Evolutionary conservation across 2,329 filamentous ascomycete genomes (phyloP).

Genomic region (Penicillium sp.): DNA sequence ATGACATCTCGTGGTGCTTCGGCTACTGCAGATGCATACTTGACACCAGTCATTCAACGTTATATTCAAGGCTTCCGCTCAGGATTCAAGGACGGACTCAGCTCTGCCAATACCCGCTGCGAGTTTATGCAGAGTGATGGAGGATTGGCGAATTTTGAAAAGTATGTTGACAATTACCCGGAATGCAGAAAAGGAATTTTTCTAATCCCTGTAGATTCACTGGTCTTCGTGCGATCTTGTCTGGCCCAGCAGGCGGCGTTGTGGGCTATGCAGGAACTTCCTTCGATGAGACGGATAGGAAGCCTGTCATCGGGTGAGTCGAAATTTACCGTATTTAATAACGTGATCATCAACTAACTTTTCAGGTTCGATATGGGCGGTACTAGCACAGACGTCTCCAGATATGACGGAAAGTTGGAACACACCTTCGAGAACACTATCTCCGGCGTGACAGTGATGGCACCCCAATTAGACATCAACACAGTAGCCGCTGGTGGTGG

Average conservation of each 20-base stretch:
- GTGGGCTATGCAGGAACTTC: slow-evolving; percentile 87
- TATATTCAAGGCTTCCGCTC: slow-evolving; percentile 73
- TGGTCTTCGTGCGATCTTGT: slow-evolving; percentile 72
- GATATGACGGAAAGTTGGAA: slow-evolving; percentile 84
- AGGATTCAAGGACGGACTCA: slow-evolving; percentile 71
- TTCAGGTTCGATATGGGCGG: slow-evolving; percentile 83
- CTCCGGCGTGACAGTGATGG: slow-evolving; percentile 90
- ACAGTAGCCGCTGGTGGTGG: slow-evolving; percentile 85
- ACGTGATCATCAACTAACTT: background rate
- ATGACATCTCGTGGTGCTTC: slow-evolving; percentile 69
- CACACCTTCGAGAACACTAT: slow-evolving; percentile 94
- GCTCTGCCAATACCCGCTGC: background rate
- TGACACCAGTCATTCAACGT: slow-evolving; percentile 70
- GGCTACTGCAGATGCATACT: slow-evolving; percentile 72
- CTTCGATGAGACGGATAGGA: slow-evolving; percentile 74
- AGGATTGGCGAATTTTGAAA: background rate
- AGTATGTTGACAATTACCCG: background rate
- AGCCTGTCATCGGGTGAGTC: slow-evolving; percentile 63
- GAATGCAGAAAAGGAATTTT: background rate
- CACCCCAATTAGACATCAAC: slow-evolving; percentile 90
- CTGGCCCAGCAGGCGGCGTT: slow-evolving; percentile 86
- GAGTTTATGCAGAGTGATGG: background rate
- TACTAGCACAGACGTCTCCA: slow-evolving; percentile 83
- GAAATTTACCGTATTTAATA: background rate
- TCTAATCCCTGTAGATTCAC: background rate